Base-by-base conservation (phyloP, 225 moss, liverwort and hornwort genomes). In the Marchantia paleacea region DNA sequence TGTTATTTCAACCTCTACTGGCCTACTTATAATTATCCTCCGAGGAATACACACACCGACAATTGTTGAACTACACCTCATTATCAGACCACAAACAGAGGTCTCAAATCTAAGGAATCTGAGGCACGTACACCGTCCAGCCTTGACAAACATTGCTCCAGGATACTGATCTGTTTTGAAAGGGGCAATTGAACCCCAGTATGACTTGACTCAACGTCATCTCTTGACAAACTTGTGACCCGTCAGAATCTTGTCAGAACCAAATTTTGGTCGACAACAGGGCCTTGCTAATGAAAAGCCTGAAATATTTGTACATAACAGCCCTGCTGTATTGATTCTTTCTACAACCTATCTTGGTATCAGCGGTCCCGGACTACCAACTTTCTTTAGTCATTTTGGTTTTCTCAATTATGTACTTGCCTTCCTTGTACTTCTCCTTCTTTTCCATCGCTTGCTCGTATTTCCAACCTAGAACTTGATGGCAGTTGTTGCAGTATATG, bases 351-450 rank as follows among this genome's bases (percentile, higher is more conserved):
- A 74, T 52, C 12, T 57, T 52, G 58, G 51, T 51, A 22, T 26
- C 79, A 60, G 60, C 55, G 57, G 28, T 63, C 57, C 7, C 20
- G 24, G 65, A 63, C 87, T 87, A 84, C 88, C 85, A 86, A 39
- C 84, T 89, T 71, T 83, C 86, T 64, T 89, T 85, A 2, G 77
- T 84, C 89, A 89, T 89, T 66, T 83, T 89, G 13, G 83, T 84
- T 69, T 87, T 89, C 85, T 89, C 89, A 55, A 89, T 89, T 15
- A 89, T 87, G 73, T 87, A 89, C 79, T 86, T 89, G 69, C 89
- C 89, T 79, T 89, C 89, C 81, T 89, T 89, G 83, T 89, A 89
- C 83, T 89, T 89, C 87, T 89, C 81, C 73, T 69, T 81, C 12
- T 73, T 48, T 55, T 89, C 89, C 63, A 87, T 85, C 14, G 89